Evolutionary conservation across 352 stramenopile genomes (phyloP).

Genomic region (Phytopythium vexans): DNA sequence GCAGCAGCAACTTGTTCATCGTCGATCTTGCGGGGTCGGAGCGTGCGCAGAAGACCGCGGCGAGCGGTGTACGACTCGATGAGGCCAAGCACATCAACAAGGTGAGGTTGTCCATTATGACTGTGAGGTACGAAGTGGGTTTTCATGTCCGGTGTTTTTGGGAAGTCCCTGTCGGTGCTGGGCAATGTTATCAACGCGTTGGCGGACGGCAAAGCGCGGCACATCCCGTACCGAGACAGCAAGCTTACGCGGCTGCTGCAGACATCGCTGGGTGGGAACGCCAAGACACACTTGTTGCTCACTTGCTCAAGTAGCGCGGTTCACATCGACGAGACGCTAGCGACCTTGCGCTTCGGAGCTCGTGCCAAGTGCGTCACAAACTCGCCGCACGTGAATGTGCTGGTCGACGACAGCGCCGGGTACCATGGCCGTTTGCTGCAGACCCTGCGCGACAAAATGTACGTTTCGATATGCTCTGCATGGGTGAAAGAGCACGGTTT

Average conservation of each 20-base stretch:
- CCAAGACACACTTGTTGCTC: slow-evolving; percentile 83
- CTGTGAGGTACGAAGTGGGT: neutral
- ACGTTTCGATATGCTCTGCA: slow-evolving; percentile 2
- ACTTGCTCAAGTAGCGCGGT: slow-evolving; percentile 36
- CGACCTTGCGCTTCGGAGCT: slow-evolving; percentile 88
- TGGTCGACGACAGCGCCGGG: slow-evolving; percentile 26
- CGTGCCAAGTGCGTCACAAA: slow-evolving; percentile 85
- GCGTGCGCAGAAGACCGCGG: slow-evolving; percentile 48
- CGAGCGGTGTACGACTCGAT: slow-evolving; percentile 49
- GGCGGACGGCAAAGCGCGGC: slow-evolving; percentile 29
- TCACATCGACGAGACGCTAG: slow-evolving; percentile 72
- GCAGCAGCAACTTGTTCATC: slow-evolving; percentile 37
- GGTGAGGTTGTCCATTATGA: slow-evolving; percentile 11
- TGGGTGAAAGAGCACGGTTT: neutral
- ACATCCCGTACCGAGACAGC: slow-evolving; percentile 83
- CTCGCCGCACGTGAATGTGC: slow-evolving; percentile 59
- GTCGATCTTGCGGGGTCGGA: slow-evolving; percentile 76
- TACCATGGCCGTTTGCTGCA: slow-evolving; percentile 33
- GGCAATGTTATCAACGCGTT: slow-evolving; percentile 72
- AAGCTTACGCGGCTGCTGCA: slow-evolving; percentile 89
- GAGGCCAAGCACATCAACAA: slow-evolving; percentile 78
- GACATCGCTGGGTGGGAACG: slow-evolving; percentile 83
- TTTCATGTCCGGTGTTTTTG: neutral
- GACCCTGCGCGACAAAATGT: slow-evolving; percentile 58
- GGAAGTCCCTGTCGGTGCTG: slow-evolving; percentile 65